Evolutionary conservation across 495 filamentous ascomycete genomes (phyloP).

Genomic region (Hypoxylon cercidicola): DNA sequence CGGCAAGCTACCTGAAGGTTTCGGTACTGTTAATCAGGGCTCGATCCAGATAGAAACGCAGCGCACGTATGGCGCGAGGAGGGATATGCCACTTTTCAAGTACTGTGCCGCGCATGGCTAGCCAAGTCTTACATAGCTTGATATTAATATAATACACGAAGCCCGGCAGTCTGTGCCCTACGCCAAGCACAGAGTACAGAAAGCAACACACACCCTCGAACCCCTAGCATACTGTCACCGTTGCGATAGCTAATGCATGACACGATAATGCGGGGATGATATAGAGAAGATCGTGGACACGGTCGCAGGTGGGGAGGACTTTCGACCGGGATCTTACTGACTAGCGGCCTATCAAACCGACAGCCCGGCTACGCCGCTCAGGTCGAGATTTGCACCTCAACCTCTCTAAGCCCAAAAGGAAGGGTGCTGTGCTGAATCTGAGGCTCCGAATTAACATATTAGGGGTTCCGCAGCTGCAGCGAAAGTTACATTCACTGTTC

Average conservation of each 20-base stretch:
- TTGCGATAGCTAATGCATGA: conserved; percentile 31
- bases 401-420: conserved; percentile 17
- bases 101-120: conserved; percentile 7
- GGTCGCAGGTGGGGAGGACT: conserved; percentile 11
- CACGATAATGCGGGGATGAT: conserved; percentile 36
- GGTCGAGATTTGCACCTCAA: conserved; percentile 4
- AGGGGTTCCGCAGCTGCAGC: conserved; percentile 12
- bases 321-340: conserved; percentile 21
- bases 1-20: neutral
- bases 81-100: conserved; percentile 28
- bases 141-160: conserved; percentile 23
- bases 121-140: conserved; percentile 8
- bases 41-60: neutral
- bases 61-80: conserved; percentile 12
- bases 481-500: neutral
- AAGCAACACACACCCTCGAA: neutral
- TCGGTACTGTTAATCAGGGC: neutral
- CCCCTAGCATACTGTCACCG: conserved; percentile 13
- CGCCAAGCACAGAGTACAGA: conserved; percentile 11
- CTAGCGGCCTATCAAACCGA: conserved; percentile 40
- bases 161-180: conserved; percentile 6
- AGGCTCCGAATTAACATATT: conserved; percentile 32
- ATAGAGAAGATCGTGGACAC: conserved; percentile 17
- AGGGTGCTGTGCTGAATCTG: conserved; percentile 7
- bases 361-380: conserved; percentile 31